A percentile compares a stretch with the other conserved stretches of the same genome.
Conservation (phyloP, 805 yeast genomes). For the Yarrowia sp. region DNA sequence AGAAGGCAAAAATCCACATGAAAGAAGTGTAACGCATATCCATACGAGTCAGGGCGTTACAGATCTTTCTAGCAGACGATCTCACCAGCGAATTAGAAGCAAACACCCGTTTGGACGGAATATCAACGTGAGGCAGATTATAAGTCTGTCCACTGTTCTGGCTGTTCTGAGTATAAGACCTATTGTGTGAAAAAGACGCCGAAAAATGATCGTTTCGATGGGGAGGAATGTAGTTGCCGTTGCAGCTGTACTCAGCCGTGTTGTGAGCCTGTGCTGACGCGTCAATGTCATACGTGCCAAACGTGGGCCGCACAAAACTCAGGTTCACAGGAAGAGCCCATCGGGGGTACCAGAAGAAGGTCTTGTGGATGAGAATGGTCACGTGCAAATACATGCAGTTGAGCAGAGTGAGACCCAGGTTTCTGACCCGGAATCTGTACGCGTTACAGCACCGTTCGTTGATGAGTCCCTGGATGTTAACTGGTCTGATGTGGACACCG, state of each 20-base stretch:
- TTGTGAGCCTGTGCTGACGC: constrained; percentile 9
- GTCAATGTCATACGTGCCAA: constrained; percentile 1
- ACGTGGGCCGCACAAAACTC: constrained; percentile 16
- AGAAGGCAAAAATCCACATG: constrained; percentile 30
- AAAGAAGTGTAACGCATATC: constrained; percentile 23
- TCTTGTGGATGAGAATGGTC: constrained; percentile 32
- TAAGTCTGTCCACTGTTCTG: background rate
- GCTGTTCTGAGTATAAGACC: background rate
- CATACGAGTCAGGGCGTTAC: constrained; percentile 15
- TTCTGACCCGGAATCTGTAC: constrained; percentile 9
- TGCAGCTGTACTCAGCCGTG: background rate
- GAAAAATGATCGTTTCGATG: background rate
- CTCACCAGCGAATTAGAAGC: constrained; percentile 14
- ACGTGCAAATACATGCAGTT: constrained; percentile 32
- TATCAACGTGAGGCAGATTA: constrained; percentile 6
- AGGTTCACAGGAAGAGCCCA: constrained; percentile 32
- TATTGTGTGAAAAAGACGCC: background rate
- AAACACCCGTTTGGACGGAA: constrained; percentile 15
- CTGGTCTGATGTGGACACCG: constrained; percentile 2
- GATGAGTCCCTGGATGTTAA: constrained; percentile 23
- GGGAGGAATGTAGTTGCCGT: constrained; percentile 17
- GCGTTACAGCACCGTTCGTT: constrained; percentile 32
- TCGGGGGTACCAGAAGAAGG: constrained; percentile 30
- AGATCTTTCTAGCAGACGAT: constrained; percentile 8
- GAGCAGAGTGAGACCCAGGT: constrained; percentile 18